Conservation (phyloP, 208 protist species). For the Herpetomonas tarakana region DNA sequence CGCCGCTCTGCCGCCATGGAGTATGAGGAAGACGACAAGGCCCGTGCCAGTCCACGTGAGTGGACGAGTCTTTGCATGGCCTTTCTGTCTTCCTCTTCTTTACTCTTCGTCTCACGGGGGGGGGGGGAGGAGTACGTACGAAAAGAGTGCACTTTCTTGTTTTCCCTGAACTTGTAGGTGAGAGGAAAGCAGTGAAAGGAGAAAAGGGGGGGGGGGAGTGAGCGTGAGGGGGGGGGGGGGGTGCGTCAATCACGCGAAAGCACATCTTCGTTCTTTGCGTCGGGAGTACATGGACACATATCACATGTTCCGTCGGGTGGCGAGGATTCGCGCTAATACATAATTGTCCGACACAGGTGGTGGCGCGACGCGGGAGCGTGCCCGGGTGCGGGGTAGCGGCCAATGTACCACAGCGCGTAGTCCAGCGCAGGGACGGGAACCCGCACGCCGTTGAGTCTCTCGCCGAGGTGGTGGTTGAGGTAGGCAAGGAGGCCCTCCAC, state of each 20-base stretch:
- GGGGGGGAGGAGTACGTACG: no score
- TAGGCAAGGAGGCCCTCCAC: slow-evolving; percentile 45
- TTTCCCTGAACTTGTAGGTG: background rate
- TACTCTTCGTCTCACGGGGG: no score
- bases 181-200: background rate
- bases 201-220: background rate
- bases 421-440: slow-evolving; percentile 38
- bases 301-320: no score
- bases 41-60: no score
- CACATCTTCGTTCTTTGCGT: no score
- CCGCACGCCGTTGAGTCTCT: background rate
- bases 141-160: no score
- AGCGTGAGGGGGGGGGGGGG: background rate
- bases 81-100: no score
- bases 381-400: slow-evolving; percentile 29
- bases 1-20: no score
- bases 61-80: no score
- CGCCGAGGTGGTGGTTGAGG: slow-evolving; percentile 10
- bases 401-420: slow-evolving; percentile 77
- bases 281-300: no score
- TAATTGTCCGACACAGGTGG: slow-evolving; percentile 62
- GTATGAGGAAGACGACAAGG: no score
- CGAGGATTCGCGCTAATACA: slow-evolving; percentile 63
- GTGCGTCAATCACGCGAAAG: no score
- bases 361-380: slow-evolving; percentile 38